Evolutionary conservation across 371 early-diverging fungal genomes (phyloP), one percentile per base, ranked within the genome.

Genomic region (Actinomucor elegans): DNA sequence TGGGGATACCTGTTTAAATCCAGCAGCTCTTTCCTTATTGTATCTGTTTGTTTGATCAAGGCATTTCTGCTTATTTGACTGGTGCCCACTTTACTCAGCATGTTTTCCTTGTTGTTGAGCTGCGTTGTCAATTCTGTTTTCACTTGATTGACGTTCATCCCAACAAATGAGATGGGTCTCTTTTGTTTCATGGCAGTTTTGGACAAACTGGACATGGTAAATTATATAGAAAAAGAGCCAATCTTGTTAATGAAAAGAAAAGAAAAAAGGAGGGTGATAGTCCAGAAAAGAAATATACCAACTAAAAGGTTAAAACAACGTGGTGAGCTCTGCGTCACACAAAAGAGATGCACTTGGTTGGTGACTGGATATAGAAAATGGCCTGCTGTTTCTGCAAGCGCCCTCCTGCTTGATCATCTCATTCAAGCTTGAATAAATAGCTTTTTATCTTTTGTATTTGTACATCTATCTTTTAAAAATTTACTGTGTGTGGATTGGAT

Each of bases 361-460:
- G 36, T 55, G 51, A 51, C 64, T 59, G 42, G 29, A 64, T 38
- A 51, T 59, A 59, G 64, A 50, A 64, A 55, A 31, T 17, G n/a
- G 34, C 51, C 55, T 58, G 58, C 45, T 63, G 64, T 38, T 46
- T 46, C 42, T 42, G 28, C 33, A 36, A 38, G 47, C 38, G 14
- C 40, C 29, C 17, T 36, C 26, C 35, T 27, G 24, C 33, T 33
- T 10, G 29, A 18, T 21, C 10, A 10, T 42, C 23, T 26, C n/a
- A n/a, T n/a, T n/a, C n/a, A n/a, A n/a, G n/a, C n/a, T n/a, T n/a
- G n/a, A n/a, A n/a, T n/a, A n/a, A n/a, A n/a, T n/a, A n/a, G n/a
- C n/a, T n/a, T n/a, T n/a, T n/a, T n/a, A n/a, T n/a, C n/a, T n/a
- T n/a, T n/a, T n/a, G n/a, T n/a, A n/a, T n/a, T n/a, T n/a, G n/a